Evolutionary conservation across 2,329 filamentous ascomycete genomes (phyloP).

Genomic region (Chalaropsis thielavioides): DNA sequence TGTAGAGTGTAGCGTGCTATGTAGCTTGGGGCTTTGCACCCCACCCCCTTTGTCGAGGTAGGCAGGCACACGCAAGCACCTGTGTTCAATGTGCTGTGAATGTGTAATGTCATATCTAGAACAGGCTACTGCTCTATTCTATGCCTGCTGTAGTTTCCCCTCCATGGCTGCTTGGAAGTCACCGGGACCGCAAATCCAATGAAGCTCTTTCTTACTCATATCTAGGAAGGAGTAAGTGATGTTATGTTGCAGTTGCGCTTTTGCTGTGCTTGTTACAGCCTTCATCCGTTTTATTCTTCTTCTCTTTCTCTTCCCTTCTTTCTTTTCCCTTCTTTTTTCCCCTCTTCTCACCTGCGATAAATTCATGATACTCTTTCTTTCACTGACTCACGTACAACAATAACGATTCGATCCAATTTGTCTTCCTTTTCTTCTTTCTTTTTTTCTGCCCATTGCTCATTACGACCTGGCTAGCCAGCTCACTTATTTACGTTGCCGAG

Average conservation of each 20-base stretch:
- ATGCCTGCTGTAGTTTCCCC: too few relatives aligned
- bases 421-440: neutral
- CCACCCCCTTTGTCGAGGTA: too few relatives aligned
- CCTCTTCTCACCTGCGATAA: neutral
- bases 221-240: too few relatives aligned
- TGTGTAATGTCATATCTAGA: too few relatives aligned
- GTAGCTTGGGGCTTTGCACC: too few relatives aligned
- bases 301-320: neutral
- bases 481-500: neutral
- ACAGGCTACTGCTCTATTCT: too few relatives aligned
- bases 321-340: neutral
- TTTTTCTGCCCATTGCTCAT: neutral
- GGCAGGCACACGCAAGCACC: too few relatives aligned
- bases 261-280: neutral
- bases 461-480: neutral
- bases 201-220: too few relatives aligned
- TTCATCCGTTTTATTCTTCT: constrained; percentile 2
- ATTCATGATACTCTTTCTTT: neutral
- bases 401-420: neutral
- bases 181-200: too few relatives aligned
- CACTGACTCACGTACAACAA: neutral
- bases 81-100: too few relatives aligned
- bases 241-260: neutral
- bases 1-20: too few relatives aligned
- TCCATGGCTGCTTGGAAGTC: too few relatives aligned